Base-by-base conservation (phyloP, 768 basidiomycete genomes). In the Leucogyrophana mollusca region DNA sequence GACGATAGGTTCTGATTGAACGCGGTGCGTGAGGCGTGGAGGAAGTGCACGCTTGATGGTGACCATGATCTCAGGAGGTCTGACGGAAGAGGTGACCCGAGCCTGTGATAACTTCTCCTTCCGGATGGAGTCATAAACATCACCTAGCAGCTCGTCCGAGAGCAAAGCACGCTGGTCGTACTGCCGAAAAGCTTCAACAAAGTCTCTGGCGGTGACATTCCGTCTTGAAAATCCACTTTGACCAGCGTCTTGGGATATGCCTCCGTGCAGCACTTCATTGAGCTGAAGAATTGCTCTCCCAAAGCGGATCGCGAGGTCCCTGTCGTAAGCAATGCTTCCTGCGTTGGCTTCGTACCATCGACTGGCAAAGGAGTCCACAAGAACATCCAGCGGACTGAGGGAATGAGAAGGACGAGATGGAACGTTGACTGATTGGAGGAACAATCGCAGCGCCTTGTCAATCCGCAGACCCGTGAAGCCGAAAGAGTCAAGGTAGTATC, bases 291-390 rank as follows among this genome's bases (percentile, higher is more conserved):
- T 79, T 4, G 90, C 84, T 43, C 85, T 79, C 30, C 90, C 85
- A 37, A 95, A 80, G 39, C 81, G 81, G 53, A 78, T 71, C 11
- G 89, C 85, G 51, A 90, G 73, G 57, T 92, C 89, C 65, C 82
- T 87, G 69, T 92, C 88, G 58, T 85, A 94, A 2, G 86, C 79
- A 20, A 92, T 82, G 20, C 79, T 75, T 39, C 77, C 73, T 5
- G 83, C 78, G 59, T 99, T 98, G 16, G 90, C 87, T 50, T 93
- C 89, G 56, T 90, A 90, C 90, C 94, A 98, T 22, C 89, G 79
- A 54, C 80, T 77, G 11, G 93, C 88, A 60, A 99, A 93, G 9
- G 85, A 79, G 56, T 90, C 83, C 23, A 97, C 74, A 2, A 96
- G 71, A 54, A 83, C 76, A 48, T 81, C 76, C 32, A 83, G 54